phyloP scores from a whole-genome alignment of 2,329 filamentous ascomycete genomes.

The Aspergillus ustus region DNA sequence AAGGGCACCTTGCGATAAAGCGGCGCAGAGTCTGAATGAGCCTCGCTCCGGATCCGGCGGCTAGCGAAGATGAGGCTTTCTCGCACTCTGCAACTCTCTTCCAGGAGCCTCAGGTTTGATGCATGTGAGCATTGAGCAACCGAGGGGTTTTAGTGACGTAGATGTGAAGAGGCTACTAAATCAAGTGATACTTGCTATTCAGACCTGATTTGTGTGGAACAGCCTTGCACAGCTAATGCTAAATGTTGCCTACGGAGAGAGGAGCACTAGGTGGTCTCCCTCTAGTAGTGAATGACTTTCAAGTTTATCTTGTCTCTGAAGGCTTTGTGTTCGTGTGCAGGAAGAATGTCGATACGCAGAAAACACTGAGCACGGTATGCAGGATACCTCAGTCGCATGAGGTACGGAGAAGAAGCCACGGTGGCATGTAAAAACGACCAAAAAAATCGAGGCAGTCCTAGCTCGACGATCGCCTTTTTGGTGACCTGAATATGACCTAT shows the following conservation, averaged over 20 bases:
- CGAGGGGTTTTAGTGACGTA: not conserved
- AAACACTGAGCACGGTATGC: conserved; percentile 3
- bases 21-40: not conserved
- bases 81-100: not conserved
- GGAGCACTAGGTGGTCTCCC: not conserved
- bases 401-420: conserved; percentile 14
- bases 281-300: not conserved
- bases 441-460: not conserved
- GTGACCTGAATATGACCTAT: conserved; percentile 12
- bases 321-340: not conserved
- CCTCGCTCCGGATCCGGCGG: not conserved
- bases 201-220: too few relatives aligned
- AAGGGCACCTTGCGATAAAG: not conserved
- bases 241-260: not conserved
- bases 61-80: not conserved
- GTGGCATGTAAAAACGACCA: conserved; percentile 18
- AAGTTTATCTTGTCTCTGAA: not conserved
- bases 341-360: not conserved
- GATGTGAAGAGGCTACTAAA: not conserved
- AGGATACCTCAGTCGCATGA: not conserved
- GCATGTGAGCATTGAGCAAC: not conserved
- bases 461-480: conserved; percentile 7
- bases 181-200: not conserved
- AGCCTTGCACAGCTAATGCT: not conserved
- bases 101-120: not conserved